Conservation (phyloP, 2,329 filamentous ascomycete genomes). For the Paecilomyces sp. region DNA sequence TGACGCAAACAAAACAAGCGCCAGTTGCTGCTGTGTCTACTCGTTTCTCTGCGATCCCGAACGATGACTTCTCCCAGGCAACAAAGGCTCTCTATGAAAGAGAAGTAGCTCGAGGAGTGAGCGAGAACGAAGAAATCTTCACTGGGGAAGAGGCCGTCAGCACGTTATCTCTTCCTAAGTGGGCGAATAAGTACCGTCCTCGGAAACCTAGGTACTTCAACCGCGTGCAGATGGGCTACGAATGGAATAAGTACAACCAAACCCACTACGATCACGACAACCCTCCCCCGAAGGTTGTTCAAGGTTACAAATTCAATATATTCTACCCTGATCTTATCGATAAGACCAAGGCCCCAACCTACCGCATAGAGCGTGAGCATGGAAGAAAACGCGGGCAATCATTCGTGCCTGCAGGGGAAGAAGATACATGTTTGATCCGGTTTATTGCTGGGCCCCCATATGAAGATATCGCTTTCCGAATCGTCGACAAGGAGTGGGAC, state of each 20-base stretch:
- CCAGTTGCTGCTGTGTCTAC: conserved; percentile 51
- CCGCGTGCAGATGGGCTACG: conserved; percentile 96
- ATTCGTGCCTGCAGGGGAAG: conserved; percentile 86
- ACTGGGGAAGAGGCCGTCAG: conserved; percentile 76
- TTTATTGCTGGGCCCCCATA: conserved; percentile 95
- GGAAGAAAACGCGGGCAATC: conserved; percentile 85
- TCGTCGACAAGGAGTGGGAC: conserved; percentile 98
- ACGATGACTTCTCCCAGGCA: conserved; percentile 77
- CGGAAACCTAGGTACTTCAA: conserved; percentile 97
- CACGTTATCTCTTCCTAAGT: conserved; percentile 59
- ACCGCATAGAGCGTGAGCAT: conserved; percentile 89
- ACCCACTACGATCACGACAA: conserved; percentile 99
- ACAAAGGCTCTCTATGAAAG: conserved; percentile 87
- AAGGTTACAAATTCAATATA: conserved; percentile 99
- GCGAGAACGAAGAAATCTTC: conserved; percentile 94
- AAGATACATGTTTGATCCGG: conserved; percentile 92
- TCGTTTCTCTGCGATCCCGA: conserved; percentile 61
- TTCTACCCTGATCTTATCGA: conserved; percentile 98
- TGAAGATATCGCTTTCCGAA: conserved; percentile 92
- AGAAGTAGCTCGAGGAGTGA: conserved; percentile 82
- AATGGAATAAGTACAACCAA: conserved; percentile 99
- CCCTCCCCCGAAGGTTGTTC: conserved; percentile 93
- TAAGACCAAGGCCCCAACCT: conserved; percentile 88
- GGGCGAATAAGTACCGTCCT: conserved; percentile 78
- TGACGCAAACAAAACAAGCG: conserved; percentile 30